A percentile compares a stretch with the other conserved stretches of the same genome.
Evolutionary conservation across 2,329 filamentous ascomycete genomes (phyloP).

Genomic region (Fusarium nanum): DNA sequence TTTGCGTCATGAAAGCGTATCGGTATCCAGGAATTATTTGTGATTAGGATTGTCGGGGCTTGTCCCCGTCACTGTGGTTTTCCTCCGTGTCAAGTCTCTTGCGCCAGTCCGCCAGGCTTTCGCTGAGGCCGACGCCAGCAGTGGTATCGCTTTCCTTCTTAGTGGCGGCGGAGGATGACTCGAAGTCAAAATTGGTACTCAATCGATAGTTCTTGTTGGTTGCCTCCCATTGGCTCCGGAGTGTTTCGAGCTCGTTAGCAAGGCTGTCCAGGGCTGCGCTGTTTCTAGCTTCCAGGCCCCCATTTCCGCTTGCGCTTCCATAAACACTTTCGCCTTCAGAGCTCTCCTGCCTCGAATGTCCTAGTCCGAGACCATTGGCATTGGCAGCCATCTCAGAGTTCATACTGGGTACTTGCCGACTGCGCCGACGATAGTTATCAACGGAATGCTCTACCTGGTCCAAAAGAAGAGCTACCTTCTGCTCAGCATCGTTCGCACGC

Average conservation of each 20-base stretch:
- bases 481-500: slow-evolving; percentile 88
- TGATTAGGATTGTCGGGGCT: slow-evolving; percentile 44
- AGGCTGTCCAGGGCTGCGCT: slow-evolving; percentile 85
- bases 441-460: slow-evolving; percentile 96
- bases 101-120: slow-evolving; percentile 82
- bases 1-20: slow-evolving; percentile 50
- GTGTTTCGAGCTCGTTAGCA: slow-evolving; percentile 89
- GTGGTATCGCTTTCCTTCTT: slow-evolving; percentile 60
- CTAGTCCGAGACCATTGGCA: slow-evolving; percentile 53
- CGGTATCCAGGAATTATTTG: slow-evolving; percentile 41
- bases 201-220: slow-evolving; percentile 95
- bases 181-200: slow-evolving; percentile 90
- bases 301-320: slow-evolving; percentile 56
- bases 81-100: slow-evolving; percentile 74
- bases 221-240: slow-evolving; percentile 93
- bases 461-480: slow-evolving; percentile 90
- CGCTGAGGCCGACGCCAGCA: slow-evolving; percentile 66
- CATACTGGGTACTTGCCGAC: slow-evolving; percentile 66
- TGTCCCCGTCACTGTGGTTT: slow-evolving; percentile 48
- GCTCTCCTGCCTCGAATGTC: slow-evolving; percentile 65
- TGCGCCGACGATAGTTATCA: slow-evolving; percentile 89
- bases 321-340: slow-evolving; percentile 73
- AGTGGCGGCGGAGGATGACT: slow-evolving; percentile 57
- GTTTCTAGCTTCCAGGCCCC: slow-evolving; percentile 61
- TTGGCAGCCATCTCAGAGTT: slow-evolving; percentile 57